Evolutionary conservation across 2,329 filamentous ascomycete genomes (phyloP).

Genomic region (Cadophora sp.): DNA sequence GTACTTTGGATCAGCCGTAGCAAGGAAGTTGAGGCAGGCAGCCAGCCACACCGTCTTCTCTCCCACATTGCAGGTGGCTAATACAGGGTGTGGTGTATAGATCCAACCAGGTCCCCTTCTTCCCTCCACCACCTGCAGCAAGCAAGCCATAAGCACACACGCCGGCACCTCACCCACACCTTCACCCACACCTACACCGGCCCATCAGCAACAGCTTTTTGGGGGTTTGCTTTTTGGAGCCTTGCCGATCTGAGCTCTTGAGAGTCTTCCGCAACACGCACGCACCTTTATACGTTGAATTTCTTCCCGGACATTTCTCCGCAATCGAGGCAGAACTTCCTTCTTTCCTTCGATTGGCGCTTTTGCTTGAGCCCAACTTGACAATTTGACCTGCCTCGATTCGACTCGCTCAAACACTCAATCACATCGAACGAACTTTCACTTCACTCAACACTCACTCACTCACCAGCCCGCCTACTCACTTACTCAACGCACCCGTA

Average conservation of each 20-base stretch:
- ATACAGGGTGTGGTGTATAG: conserved; percentile 6
- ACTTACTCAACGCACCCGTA: background rate
- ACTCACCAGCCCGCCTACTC: background rate
- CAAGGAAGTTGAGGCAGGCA: conserved; percentile 12
- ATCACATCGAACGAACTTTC: conserved; percentile 4
- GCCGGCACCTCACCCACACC: conserved; percentile 1
- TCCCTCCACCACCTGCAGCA: conserved; percentile 7
- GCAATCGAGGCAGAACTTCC: conserved; percentile 7
- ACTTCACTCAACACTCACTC: background rate
- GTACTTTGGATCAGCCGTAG: conserved; percentile 30
- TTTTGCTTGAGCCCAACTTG: background rate
- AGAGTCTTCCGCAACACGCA: conserved; percentile 8
- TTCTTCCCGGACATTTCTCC: conserved; percentile 2
- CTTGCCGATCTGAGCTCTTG: background rate
- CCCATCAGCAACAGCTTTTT: background rate
- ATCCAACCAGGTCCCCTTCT: conserved; percentile 5
- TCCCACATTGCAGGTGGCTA: background rate
- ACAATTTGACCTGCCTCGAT: background rate
- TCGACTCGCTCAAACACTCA: conserved; percentile 7
- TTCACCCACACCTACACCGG: background rate
- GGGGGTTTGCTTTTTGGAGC: background rate
- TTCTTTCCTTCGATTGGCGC: background rate
- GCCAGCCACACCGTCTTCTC: conserved; percentile 23
- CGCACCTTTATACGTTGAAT: background rate
- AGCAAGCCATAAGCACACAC: conserved; percentile 16